These are phyloP conservation scores for Harringtonia lauricola DNA, from an alignment of 2,329 filamentous ascomycete genomes.

Conservation along the genomic window DNA sequence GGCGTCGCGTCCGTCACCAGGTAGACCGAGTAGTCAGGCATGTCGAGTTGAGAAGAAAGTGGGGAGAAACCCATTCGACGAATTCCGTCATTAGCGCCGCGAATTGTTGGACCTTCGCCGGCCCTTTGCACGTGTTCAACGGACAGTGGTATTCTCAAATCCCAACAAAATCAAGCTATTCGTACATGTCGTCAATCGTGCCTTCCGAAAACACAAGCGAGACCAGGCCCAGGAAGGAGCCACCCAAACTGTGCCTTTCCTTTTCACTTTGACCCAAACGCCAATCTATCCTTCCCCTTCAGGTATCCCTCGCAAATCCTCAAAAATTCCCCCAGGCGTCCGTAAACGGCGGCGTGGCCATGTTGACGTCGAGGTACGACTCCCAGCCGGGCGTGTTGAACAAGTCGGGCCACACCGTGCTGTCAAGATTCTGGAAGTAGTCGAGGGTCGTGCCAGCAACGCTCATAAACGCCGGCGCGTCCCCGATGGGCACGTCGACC, in stretches of 20 bases:
- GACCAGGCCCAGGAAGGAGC: background rate
- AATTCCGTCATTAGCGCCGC: too few relatives aligned
- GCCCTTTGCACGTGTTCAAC: background rate
- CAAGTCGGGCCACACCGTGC: conserved; percentile 5
- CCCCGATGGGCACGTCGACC: background rate
- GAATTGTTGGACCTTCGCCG: too few relatives aligned
- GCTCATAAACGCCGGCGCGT: conserved; percentile 1
- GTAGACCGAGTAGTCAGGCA: conserved; percentile 66
- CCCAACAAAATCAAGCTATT: too few relatives aligned
- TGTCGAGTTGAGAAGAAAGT: background rate
- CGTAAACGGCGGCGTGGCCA: conserved; percentile 4
- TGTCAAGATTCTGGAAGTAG: conserved; percentile 17
- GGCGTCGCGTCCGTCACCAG: conserved; percentile 90
- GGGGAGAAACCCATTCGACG: too few relatives aligned
- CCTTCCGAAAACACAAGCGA: too few relatives aligned
- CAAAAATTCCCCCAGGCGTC: conserved; percentile 2
- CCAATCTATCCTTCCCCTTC: too few relatives aligned
- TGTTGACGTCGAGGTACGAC: conserved; percentile 4
- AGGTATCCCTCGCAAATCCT: too few relatives aligned
- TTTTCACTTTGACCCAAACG: too few relatives aligned
- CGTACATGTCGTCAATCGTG: too few relatives aligned
- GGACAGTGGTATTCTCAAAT: too few relatives aligned
- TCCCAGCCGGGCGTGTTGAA: conserved; percentile 7
- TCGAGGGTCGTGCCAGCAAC: conserved; percentile 15
- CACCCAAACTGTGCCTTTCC: too few relatives aligned